Conservation (phyloP, 2,329 filamentous ascomycete genomes). For the Thermoascus crustaceus region DNA sequence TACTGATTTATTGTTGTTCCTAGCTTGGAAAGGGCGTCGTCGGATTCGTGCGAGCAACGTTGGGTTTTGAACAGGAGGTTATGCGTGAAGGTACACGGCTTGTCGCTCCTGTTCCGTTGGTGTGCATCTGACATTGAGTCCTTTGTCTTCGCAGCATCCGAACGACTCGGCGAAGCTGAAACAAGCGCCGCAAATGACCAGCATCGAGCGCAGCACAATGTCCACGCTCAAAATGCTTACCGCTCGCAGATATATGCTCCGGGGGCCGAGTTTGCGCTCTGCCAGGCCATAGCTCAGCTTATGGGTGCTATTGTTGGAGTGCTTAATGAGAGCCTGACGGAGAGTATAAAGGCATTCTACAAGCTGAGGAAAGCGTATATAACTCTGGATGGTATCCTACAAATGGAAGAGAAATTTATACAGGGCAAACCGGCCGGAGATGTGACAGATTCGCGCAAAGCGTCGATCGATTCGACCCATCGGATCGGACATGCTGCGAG, state of each 20-base stretch:
- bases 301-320: conserved; percentile 85
- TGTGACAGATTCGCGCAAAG: conserved; percentile 6
- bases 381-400: conserved; percentile 69
- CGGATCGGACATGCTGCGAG: not conserved
- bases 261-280: conserved; percentile 79
- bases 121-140: conserved; percentile 11
- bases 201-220: conserved; percentile 61
- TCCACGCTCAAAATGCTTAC: conserved; percentile 42
- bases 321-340: conserved; percentile 84
- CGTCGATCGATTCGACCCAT: conserved; percentile 12
- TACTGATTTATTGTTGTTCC: conserved; percentile 6
- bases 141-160: conserved; percentile 60
- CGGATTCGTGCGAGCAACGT: conserved; percentile 73
- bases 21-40: conserved; percentile 72
- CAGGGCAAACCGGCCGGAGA: conserved; percentile 10
- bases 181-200: conserved; percentile 66
- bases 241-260: conserved; percentile 63
- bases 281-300: conserved; percentile 75
- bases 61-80: conserved; percentile 86
- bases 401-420: conserved; percentile 59
- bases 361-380: conserved; percentile 84
- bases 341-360: conserved; percentile 85
- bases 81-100: conserved; percentile 60
- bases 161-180: conserved; percentile 67
- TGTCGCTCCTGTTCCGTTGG: conserved; percentile 2